Conservation (phyloP, 1,284 basidiomycete species). For the Lignosus rhinocerotis region DNA sequence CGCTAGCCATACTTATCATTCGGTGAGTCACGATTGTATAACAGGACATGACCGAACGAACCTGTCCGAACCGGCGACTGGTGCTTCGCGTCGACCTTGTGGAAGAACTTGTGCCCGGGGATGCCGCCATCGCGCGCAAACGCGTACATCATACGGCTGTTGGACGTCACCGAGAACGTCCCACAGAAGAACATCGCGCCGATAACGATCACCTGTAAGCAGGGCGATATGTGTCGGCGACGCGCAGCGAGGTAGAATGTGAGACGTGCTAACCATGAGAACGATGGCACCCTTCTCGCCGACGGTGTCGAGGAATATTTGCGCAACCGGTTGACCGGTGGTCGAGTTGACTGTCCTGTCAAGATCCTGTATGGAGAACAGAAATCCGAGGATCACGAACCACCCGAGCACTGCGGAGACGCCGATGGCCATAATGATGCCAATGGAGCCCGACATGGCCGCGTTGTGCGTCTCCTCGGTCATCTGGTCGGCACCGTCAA, state of each 20-base stretch:
- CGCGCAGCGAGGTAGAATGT: neutral
- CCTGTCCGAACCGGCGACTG: slow-evolving; percentile 70
- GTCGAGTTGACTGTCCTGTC: slow-evolving; percentile 49
- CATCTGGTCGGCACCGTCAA: slow-evolving; percentile 47
- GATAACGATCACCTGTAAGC: slow-evolving; percentile 57
- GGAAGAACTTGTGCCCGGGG: slow-evolving; percentile 66
- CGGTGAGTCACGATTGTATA: neutral
- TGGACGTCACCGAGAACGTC: slow-evolving; percentile 74
- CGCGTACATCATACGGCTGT: slow-evolving; percentile 80
- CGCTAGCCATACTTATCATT: slow-evolving; percentile 66
- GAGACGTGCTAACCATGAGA: slow-evolving; percentile 50
- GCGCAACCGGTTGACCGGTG: slow-evolving; percentile 71
- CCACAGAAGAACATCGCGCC: slow-evolving; percentile 75
- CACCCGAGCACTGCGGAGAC: slow-evolving; percentile 72
- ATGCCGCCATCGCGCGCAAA: slow-evolving; percentile 73
- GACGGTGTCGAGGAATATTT: slow-evolving; percentile 76
- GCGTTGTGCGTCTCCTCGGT: slow-evolving; percentile 79
- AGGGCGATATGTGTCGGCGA: neutral
- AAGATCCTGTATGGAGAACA: slow-evolving; percentile 77
- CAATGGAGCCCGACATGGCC: slow-evolving; percentile 63
- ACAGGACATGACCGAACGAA: slow-evolving; percentile 27
- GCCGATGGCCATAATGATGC: slow-evolving; percentile 73
- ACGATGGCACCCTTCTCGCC: slow-evolving; percentile 71
- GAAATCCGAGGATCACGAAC: slow-evolving; percentile 69
- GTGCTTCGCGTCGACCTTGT: slow-evolving; percentile 57